Conservation (phyloP, 306 rosid genomes). For the Ziziphus jujuba region DNA sequence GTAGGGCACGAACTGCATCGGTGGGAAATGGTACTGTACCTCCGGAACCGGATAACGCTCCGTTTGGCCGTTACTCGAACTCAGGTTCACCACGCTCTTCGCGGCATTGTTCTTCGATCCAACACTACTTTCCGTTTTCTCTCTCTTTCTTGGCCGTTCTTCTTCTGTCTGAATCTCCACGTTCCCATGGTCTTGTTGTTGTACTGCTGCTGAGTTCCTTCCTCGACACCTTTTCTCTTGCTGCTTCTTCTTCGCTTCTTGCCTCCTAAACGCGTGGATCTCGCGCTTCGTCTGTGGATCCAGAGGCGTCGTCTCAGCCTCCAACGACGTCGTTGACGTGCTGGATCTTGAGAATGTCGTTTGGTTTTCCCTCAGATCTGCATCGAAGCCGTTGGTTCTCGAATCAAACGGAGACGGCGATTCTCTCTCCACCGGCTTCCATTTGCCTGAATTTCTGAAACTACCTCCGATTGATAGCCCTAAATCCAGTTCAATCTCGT, state of each 20-base stretch:
- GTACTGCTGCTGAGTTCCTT: background rate
- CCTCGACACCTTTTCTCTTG: constrained; percentile 33
- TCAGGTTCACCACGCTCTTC: constrained; percentile 19
- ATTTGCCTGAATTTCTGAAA: constrained; percentile 34
- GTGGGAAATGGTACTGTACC: constrained; percentile 16
- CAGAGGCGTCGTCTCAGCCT: constrained; percentile 4
- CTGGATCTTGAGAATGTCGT: background rate
- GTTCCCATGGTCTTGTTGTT: background rate
- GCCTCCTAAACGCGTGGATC: constrained; percentile 45
- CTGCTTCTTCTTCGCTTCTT: constrained; percentile 46
- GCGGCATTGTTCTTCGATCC: background rate
- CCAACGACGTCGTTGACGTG: background rate
- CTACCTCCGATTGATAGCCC: constrained; percentile 63
- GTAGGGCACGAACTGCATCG: constrained; percentile 35
- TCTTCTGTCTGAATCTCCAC: background rate
- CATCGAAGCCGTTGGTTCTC: background rate
- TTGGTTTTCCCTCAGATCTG: background rate
- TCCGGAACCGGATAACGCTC: constrained; percentile 3
- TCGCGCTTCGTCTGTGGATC: constrained; percentile 29
- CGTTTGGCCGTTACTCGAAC: constrained; percentile 15
- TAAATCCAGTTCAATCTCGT: constrained; percentile 66
- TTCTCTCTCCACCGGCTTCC: background rate
- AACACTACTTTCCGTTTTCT: constrained; percentile 12
- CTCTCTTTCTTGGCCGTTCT: constrained; percentile 29
- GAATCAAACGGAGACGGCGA: constrained; percentile 2